Evolutionary conservation across 1,284 basidiomycete species (phyloP), one percentile per base, ranked within the genome.

Genomic region (Tilletia caries): DNA sequence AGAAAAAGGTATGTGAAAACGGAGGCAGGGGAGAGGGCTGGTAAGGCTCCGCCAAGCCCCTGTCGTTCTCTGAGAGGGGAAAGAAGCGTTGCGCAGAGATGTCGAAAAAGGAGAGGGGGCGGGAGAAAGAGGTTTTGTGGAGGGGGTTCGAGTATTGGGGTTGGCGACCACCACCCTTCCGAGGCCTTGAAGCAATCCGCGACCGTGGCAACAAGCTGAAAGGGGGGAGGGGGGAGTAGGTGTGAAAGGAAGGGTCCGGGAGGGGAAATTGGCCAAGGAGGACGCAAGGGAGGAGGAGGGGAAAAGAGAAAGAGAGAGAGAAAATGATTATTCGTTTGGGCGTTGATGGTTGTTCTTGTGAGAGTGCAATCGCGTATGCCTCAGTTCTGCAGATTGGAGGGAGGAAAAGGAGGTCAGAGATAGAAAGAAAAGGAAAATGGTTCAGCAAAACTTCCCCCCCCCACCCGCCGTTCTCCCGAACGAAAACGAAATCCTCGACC

Each of bases 31-130:
- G 66, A 13, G 48, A 54, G 46, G 46, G 46, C 6, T 4, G 46
- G 46, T 3, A 50, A 25, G 48, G 23, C 20, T 6, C 10, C 18
- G 48, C 20, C 18, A 64, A n/a, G n/a, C n/a, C n/a, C n/a, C n/a
- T n/a, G n/a, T n/a, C n/a, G n/a, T n/a, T n/a, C n/a, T n/a, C n/a
- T n/a, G n/a, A 68, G 67, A 64, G 33, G 67, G 27, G 32, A 44
- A 67, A 67, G 44, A 20, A 50, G 18, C 48, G 48, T n/a, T 20
- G 48, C 48, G 48, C 12, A 50, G 48, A n/a, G 48, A 18, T n/a
- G 48, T 13, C 20, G 48, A 25, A 50, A 18, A 50, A 13, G 48
- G 20, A 25, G 48, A 25, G 23, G 13, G 23, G 10, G 20, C 1
- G 6, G 10, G 48, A 50, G 23, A 18, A 25, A n/a, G 20, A 50